Percentiles rank a stretch among this genome's conserved stretches.
Conservation (phyloP, 352 stramenopile species). For the Heterotrichella gracilis region DNA sequence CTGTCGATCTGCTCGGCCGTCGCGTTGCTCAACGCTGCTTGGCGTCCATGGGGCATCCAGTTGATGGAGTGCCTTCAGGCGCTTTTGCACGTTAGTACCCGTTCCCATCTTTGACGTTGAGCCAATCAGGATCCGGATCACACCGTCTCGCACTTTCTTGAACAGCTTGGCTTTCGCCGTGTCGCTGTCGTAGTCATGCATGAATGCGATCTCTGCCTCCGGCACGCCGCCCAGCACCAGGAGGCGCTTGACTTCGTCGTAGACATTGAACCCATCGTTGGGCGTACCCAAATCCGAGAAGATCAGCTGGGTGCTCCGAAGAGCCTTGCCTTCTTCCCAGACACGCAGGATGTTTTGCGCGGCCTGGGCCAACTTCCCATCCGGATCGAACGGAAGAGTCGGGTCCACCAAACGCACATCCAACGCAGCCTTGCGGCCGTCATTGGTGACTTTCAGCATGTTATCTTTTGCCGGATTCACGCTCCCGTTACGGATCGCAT, state of each 20-base stretch:
- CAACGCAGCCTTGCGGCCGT: not conserved
- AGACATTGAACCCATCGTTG: not conserved
- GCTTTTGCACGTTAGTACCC: conserved; percentile 2
- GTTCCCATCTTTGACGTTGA: conserved; percentile 10
- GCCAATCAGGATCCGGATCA: conserved; percentile 10
- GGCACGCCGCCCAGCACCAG: not conserved
- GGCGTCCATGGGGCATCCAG: not conserved
- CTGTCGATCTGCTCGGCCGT: not conserved
- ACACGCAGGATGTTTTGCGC: not conserved
- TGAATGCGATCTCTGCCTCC: not conserved
- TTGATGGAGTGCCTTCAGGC: not conserved
- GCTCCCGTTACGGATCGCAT: not conserved
- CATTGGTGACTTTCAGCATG: not conserved
- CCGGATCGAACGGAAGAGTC: not conserved
- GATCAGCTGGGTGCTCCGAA: not conserved
- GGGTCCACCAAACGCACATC: not conserved
- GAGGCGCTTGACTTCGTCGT: not conserved
- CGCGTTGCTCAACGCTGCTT: not conserved
- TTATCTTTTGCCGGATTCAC: not conserved
- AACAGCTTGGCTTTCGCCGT: conserved; percentile 4
- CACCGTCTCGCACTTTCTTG: conserved; percentile 3
- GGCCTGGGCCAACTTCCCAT: not conserved
- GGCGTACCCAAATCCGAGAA: not conserved
- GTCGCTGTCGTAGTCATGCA: conserved; percentile 1
- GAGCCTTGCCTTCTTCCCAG: not conserved